Evolutionary conservation across 2,329 filamentous ascomycete genomes (phyloP).

Genomic region (Peltaster fructicola): DNA sequence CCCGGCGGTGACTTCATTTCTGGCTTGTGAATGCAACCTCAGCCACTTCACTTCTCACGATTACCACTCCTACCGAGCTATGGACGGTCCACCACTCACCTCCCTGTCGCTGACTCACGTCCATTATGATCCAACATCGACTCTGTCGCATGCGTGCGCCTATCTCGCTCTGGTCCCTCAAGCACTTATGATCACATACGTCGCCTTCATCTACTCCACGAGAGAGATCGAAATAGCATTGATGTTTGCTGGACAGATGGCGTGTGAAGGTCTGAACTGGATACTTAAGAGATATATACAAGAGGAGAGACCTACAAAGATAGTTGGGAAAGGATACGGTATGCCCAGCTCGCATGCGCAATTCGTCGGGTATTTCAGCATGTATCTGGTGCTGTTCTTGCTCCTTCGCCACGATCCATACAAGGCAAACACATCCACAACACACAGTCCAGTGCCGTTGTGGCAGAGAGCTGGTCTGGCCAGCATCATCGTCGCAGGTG

Average conservation of each 20-base stretch:
- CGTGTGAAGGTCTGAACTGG: conserved; percentile 84
- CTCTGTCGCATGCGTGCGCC: conserved; percentile 70
- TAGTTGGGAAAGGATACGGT: conserved; percentile 83
- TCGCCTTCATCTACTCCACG: conserved; percentile 74
- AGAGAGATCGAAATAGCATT: conserved; percentile 78
- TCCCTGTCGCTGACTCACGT: conserved; percentile 92
- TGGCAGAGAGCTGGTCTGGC: conserved; percentile 41
- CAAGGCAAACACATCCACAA: conserved; percentile 7
- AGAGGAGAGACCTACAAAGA: conserved; percentile 68
- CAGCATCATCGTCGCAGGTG: conserved; percentile 21
- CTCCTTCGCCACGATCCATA: conserved; percentile 55
- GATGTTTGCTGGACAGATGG: conserved; percentile 83
- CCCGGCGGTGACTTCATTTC: no score
- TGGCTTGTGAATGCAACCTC: no score
- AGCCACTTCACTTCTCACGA: background rate
- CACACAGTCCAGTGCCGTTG: conserved; percentile 39
- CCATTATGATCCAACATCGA: conserved; percentile 84
- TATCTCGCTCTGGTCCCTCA: conserved; percentile 91
- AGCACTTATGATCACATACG: conserved; percentile 76
- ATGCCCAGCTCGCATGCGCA: conserved; percentile 95
- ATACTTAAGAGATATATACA: conserved; percentile 76
- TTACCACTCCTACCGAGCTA: conserved; percentile 10
- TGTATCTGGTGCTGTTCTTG: conserved; percentile 71
- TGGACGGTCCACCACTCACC: conserved; percentile 46
- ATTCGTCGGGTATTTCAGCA: conserved; percentile 80